Base-by-base conservation (phyloP, 495 filamentous ascomycete species). In the Penicillium egyptiacum region DNA sequence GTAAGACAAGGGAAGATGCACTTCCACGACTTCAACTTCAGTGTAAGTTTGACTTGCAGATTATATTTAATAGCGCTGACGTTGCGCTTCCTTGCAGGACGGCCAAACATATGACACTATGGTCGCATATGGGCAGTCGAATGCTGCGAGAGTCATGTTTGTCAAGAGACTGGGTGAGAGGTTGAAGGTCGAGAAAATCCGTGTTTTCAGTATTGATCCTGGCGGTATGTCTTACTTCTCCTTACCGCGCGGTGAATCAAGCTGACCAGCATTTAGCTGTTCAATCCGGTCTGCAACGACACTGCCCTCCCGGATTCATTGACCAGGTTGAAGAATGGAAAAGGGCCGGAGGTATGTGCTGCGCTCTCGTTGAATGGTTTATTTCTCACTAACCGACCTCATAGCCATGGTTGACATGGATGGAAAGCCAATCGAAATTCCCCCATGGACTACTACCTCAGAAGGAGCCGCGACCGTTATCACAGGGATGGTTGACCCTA, bases 401-500 rank as follows among this genome's bases (percentile, higher is more conserved):
- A 8, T 47, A 67, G 64, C 19, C 12, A 10, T 59, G 9, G 12
- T 51, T 16, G 64, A 64, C 37, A 12, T 57, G 5, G 64, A 67
- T 11, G 64, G 64, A 45, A 61, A 35, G 1, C 28, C 37, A 20
- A 56, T 45, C 20, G 47, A 54, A 10, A 33, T 56, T 10, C 61
- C 56, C 0, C 58, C 49, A 0, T 64, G 64, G 58, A 41, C 64
- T 22, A 46, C 19, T 19, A 52, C 42, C 3, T 67, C 62, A 1
- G 61, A 67, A 31, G 64, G 64, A 4, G 62, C 64, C 9, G 58
- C 59, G 5, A 65, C 46, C 0, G 50, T 67, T 26, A 62, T 67
- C 46, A 67, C 64, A 5, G 64, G 56, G 17, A 64, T 65, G 64
- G 42, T 65, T 31, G 62, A 67, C 35, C 55, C 61, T 10, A 65